Conservation (phyloP, 2,329 filamentous ascomycete genomes). For the Paecilomyces formosus region DNA sequence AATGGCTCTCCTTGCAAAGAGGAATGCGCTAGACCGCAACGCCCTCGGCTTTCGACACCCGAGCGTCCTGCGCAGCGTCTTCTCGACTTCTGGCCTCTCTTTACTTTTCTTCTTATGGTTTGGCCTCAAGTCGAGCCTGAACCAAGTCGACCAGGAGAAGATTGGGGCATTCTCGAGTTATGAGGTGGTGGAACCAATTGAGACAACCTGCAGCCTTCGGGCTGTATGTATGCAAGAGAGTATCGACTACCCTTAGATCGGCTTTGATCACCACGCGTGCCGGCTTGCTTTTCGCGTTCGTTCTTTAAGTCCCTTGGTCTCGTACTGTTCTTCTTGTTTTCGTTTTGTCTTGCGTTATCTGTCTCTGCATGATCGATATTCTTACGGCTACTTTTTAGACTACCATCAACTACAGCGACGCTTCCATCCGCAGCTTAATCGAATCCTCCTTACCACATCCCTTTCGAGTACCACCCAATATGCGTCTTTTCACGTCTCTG, state of each 20-base stretch:
- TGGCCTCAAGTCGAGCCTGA: neutral
- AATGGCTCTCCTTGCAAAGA: neutral
- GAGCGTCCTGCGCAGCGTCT: neutral
- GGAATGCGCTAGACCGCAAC: neutral
- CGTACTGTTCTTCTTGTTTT: neutral
- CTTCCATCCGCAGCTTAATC: neutral
- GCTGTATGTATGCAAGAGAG: neutral
- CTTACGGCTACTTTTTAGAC: neutral
- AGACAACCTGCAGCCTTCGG: neutral
- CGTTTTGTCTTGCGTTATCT: too few relatives aligned
- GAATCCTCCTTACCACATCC: neutral
- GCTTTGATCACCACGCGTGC: neutral
- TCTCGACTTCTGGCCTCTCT: neutral
- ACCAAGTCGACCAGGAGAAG: neutral
- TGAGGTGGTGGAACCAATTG: neutral
- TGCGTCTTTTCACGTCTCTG: conserved; percentile 46
- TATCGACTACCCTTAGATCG: neutral
- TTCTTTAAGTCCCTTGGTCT: neutral
- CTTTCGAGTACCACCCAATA: conserved; percentile 21
- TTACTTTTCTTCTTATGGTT: neutral
- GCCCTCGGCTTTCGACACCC: neutral
- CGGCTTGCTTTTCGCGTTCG: neutral
- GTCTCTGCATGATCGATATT: too few relatives aligned
- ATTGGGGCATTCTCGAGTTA: neutral
- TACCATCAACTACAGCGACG: neutral